Evolutionary conservation across 202 grass and related monocot species (phyloP).

Genomic region (Panicum virgatum): DNA sequence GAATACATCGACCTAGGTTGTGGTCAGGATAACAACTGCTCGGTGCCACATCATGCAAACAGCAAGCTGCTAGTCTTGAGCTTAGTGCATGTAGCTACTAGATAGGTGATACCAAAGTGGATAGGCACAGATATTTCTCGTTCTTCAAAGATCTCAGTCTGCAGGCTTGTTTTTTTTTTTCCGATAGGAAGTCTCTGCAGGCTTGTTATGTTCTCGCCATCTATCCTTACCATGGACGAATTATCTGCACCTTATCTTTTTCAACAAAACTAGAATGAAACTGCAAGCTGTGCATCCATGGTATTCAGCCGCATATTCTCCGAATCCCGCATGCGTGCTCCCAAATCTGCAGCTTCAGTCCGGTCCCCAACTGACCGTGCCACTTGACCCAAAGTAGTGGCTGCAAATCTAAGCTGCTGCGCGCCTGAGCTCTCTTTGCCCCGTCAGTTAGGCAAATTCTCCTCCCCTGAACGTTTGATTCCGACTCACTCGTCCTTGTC

Average conservation of each 20-base stretch:
- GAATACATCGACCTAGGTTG: not conserved
- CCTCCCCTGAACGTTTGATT: not conserved
- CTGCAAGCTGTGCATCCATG: not conserved
- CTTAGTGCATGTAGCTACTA: not conserved
- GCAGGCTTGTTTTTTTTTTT: not conserved
- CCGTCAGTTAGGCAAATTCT: not conserved
- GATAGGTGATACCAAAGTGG: not conserved
- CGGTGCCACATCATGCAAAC: too few relatives aligned
- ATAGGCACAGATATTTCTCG: not conserved
- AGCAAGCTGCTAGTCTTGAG: not conserved
- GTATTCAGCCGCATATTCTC: not conserved
- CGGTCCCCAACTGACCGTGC: not conserved
- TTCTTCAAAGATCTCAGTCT: not conserved
- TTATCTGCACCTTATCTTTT: not conserved
- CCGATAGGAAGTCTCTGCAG: not conserved
- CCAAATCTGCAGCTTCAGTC: not conserved
- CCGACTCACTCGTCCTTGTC: not conserved
- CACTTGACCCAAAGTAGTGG: slow-evolving; percentile 17
- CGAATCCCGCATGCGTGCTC: not conserved
- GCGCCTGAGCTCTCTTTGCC: not conserved
- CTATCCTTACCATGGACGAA: not conserved
- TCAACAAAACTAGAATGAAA: not conserved
- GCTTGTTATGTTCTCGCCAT: too few relatives aligned
- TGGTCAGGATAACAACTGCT: not conserved
- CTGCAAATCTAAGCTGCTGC: slow-evolving; percentile 12